A percentile compares a stretch with the other conserved stretches of the same genome.
These are phyloP conservation scores for Ustilago vetiveriae DNA, from an alignment of 1,284 basidiomycete species.

Conservation along the genomic window DNA sequence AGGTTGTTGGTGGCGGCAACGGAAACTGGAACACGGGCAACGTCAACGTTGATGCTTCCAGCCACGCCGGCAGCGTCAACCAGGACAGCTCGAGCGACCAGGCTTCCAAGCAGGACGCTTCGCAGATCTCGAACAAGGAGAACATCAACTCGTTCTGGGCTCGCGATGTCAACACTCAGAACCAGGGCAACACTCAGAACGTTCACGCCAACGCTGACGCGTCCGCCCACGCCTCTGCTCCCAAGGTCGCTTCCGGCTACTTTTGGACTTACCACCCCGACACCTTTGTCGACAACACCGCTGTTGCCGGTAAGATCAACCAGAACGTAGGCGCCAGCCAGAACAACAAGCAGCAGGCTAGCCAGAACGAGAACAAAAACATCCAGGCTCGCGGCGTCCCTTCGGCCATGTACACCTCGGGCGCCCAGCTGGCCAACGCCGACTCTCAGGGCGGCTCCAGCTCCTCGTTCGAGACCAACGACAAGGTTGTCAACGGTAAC, in stretches of 20 bases:
- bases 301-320: constrained; percentile 12
- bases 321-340: constrained; percentile 21
- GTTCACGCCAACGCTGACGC: constrained; percentile 14
- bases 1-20: constrained; percentile 14
- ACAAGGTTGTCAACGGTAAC: constrained; percentile 25
- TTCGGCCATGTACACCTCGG: constrained; percentile 11
- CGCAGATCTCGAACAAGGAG: constrained; percentile 19
- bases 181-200: constrained; percentile 26
- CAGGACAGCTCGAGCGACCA: constrained; percentile 26
- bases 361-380: constrained; percentile 11
- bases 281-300: constrained; percentile 9
- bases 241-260: constrained; percentile 14
- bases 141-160: constrained; percentile 10
- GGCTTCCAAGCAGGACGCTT: constrained; percentile 20
- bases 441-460: constrained; percentile 17
- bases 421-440: constrained; percentile 21
- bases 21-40: constrained; percentile 7
- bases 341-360: constrained; percentile 26
- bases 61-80: constrained; percentile 23
- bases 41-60: constrained; percentile 23
- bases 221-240: constrained; percentile 9
- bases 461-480: constrained; percentile 28
- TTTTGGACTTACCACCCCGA: constrained; percentile 33
- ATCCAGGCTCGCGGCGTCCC: constrained; percentile 4
- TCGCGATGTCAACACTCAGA: constrained; percentile 17